These are phyloP conservation scores for Sporothrix luriei DNA, from an alignment of 2,329 filamentous ascomycete genomes.

Conservation along the genomic window DNA sequence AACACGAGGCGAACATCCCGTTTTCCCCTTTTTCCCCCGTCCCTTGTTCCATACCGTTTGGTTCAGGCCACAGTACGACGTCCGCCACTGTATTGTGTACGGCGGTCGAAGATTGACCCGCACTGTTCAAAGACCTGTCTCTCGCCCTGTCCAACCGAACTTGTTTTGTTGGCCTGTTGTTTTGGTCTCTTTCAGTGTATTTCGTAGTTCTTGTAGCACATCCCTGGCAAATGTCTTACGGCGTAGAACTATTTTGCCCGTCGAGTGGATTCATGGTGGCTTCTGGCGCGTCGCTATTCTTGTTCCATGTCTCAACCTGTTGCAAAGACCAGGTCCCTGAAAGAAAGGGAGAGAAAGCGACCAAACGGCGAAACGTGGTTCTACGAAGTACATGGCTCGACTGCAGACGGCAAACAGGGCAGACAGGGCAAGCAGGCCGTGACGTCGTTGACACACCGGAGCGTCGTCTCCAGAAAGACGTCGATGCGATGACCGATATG, in stretches of 20 bases:
- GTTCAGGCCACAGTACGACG: no score
- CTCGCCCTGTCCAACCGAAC: conserved; percentile 19
- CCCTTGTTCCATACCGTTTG: no score
- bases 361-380: no score
- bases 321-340: neutral
- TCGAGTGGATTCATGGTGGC: neutral
- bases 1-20: conserved; percentile 16
- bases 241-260: neutral
- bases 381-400: neutral
- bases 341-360: neutral
- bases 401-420: neutral
- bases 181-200: neutral
- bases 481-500: no score
- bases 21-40: neutral
- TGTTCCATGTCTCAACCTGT: conserved; percentile 24
- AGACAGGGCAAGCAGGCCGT: neutral
- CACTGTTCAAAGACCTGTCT: conserved; percentile 26
- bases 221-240: conserved; percentile 17
- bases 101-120: conserved; percentile 8
- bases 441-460: neutral
- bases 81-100: no score
- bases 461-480: neutral
- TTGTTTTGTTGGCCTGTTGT: neutral
- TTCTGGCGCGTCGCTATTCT: neutral
- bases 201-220: neutral